Evolutionary conservation across 352 stramenopile species (phyloP), one percentile per base, ranked within the genome.

Genomic region (Phytophthora cryptogea): DNA sequence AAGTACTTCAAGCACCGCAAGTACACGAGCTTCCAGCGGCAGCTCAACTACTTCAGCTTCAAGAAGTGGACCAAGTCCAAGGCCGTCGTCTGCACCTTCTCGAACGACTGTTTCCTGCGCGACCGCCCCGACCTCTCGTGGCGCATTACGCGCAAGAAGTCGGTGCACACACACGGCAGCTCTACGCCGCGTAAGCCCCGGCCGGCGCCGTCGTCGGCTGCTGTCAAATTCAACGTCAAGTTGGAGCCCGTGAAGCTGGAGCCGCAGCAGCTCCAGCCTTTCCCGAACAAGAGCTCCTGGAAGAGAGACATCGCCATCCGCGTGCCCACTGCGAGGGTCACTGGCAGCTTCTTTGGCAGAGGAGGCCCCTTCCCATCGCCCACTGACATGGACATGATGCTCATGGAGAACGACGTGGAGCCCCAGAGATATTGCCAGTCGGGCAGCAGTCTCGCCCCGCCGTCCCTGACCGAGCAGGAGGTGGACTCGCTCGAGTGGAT

Each of bases 1-100:
- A 82, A 82, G 37, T 95, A 95, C 60, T 95, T 96, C 59, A 88
- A 86, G 53, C 87, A 95, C 65, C 80, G 73, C 58, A 94, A 92
- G 59, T 89, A 92, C 63, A 84, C 83, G 49, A 90, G 74, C 56
- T 97, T 97, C 63, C 85, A 94, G 70, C 74, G 90, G 9, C 89
- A 96, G 68, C 77, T 97, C 46, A 93, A 94, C 66, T 81, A 94
- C 41, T 96, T 75, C 57, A 86, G 66, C 72, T 89, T 80, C 50
- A 81, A 74, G 64, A 95, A 80, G 49, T 83, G 62, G 91, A 97
- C 80, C 57, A 83, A 76, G 75, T 85, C 78, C 68, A 83, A 85
- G 66, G 72, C 80, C 36, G 71, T 80, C 43, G 74, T 88, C 42
- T 90, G 80, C 74, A 90, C 80, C 46, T 90, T 90, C 54, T 88